A percentile compares a stretch with the other conserved stretches of the same genome.
Evolutionary conservation across 805 yeast species (phyloP).

Genomic region (Kuraishia cidri): DNA sequence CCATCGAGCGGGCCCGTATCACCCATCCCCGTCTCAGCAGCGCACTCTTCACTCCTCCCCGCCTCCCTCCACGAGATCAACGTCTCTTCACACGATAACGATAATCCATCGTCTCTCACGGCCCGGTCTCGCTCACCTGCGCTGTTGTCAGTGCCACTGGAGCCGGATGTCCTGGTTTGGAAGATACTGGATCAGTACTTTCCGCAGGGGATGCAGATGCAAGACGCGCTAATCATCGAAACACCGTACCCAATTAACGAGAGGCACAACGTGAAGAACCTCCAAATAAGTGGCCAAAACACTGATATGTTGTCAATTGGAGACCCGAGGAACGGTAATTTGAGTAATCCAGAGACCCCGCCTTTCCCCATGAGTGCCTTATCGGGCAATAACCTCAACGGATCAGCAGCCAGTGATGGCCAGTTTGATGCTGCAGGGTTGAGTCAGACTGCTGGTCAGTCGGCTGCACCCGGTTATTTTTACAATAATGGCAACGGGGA

Average conservation of each 20-base stretch:
- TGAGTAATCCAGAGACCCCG: too few relatives aligned
- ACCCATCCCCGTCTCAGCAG: slow-evolving; percentile 16
- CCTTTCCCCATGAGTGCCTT: too few relatives aligned
- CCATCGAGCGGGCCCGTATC: slow-evolving; percentile 17
- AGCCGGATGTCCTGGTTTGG: slow-evolving; percentile 59
- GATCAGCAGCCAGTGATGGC: too few relatives aligned
- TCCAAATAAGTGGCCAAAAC: too few relatives aligned
- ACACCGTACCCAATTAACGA: slow-evolving; percentile 17
- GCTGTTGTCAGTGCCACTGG: slow-evolving; percentile 16
- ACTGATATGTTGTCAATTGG: slow-evolving; percentile 2
- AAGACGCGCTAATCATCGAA: slow-evolving; percentile 58
- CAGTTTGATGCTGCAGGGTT: too few relatives aligned
- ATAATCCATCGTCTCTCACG: too few relatives aligned
- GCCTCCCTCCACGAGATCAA: background rate
- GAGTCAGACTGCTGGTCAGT: too few relatives aligned
- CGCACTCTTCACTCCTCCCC: slow-evolving; percentile 10
- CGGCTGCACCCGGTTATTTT: too few relatives aligned
- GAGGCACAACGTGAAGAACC: background rate
- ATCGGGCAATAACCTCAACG: too few relatives aligned
- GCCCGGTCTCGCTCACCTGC: background rate
- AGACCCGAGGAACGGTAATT: background rate
- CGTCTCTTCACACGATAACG: background rate
- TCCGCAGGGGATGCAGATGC: slow-evolving; percentile 61
- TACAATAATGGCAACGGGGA: too few relatives aligned
- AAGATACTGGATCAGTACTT: slow-evolving; percentile 45